Base-by-base conservation (phyloP, 768 basidiomycete genomes). In the Panellus pusillus region DNA sequence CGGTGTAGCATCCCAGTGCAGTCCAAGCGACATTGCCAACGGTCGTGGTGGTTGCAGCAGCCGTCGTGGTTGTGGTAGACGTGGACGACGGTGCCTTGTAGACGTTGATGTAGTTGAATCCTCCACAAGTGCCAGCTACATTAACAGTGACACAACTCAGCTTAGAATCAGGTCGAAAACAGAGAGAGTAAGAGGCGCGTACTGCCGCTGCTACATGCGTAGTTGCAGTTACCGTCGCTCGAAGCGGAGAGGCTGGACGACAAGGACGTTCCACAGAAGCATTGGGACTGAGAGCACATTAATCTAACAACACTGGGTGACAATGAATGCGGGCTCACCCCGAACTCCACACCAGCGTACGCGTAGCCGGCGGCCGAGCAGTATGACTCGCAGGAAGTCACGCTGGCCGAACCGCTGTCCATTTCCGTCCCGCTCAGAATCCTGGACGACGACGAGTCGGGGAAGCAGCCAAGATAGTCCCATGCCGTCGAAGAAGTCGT, bases 391-490 rank as follows among this genome's bases (percentile, higher is more conserved):
- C 54, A 55, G 4, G 17, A 24, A 4, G 28, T 29, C 7, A 55
- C 43, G n/a, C 24, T 39, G 43, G 44, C 41, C 1, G 28, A 35
- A 1, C 43, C 40, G 13, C 24, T 24, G 24, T 24, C 24, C 24
- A 24, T 6, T 6, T 24, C 24, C 24, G 2, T 24, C 24, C 24
- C 24, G 24, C 3, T 24, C 3, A 24, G 24, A 6, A 24, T 24
- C 6, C 24, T 24, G 6, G 24, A 24, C 24, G 24, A 24, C 24
- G 24, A 24, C 24, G 24, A 24, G 6, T 70, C 67, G 11, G 60
- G 46, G 51, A 69, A 69, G 40, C 68, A 68, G 32, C 65, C 67
- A 13, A 61, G 45, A 43, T 68, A 66, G n/a, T n/a, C n/a, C n/a
- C n/a, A n/a, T n/a, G n/a, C n/a, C 15, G 38, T 65, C n/a, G n/a